Base-by-base conservation (phyloP, 805 yeast genomes). In the Lachancea mirantina region DNA sequence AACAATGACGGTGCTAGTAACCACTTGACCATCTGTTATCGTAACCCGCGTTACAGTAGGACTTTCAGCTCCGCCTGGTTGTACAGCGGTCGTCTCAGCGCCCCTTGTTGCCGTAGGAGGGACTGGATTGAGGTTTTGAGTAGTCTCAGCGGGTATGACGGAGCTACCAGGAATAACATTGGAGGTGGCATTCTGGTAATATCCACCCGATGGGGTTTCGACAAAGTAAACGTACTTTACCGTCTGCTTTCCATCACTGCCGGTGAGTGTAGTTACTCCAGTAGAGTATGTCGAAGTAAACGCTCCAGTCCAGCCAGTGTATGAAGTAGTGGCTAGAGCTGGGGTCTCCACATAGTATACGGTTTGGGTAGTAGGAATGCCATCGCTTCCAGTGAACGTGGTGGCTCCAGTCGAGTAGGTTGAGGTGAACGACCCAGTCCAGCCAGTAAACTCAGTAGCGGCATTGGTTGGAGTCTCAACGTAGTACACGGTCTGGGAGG, bases 1-100 rank as follows among this genome's bases (percentile, higher is more conserved):
- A 5, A 32, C 45, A 14, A 34, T 33, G 13, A 24, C 14, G 6
- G 41, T 36, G 1, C 32, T 18, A 19, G 29, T 26, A 8, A n/a
- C 14, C 30, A 8, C 48, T 42, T 1, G 45, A 32, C 31, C 24
- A 40, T 8, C n/a, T n/a, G n/a, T n/a, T n/a, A n/a, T n/a, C n/a
- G n/a, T n/a, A n/a, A n/a, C n/a, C n/a, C n/a, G n/a, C n/a, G n/a
- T n/a, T n/a, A n/a, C n/a, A n/a, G n/a, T n/a, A n/a, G n/a, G n/a
- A n/a, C n/a, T n/a, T n/a, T n/a, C n/a, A n/a, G n/a, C n/a, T n/a
- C n/a, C n/a, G n/a, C n/a, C n/a, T n/a, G n/a, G n/a, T n/a, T n/a
- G n/a, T n/a, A n/a, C n/a, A n/a, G 46, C 40, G 13, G 34, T 23
- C 14, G 37, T 28, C 19, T 15, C 15, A 4, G 32, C 10, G 11